Percentiles rank a stretch among this genome's conserved stretches.
Evolutionary conservation across 768 basidiomycete species (phyloP).

Genomic region (Kwoniella dejecticola): DNA sequence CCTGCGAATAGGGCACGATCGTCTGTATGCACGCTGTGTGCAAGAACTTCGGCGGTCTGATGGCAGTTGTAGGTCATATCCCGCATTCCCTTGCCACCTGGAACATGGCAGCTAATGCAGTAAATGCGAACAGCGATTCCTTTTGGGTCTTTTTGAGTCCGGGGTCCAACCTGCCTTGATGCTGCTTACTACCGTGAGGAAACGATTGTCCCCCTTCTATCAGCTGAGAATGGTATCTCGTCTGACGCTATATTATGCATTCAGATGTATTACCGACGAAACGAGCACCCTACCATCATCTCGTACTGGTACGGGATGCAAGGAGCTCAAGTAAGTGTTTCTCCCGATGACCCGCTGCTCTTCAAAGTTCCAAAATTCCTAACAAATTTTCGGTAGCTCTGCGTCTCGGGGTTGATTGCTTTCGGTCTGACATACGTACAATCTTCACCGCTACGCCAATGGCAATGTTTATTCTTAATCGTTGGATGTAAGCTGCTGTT

Average conservation of each 20-base stretch:
- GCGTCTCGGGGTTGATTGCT: slow-evolving; percentile 60
- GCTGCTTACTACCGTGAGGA: slow-evolving; percentile 55
- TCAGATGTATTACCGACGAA: slow-evolving; percentile 63
- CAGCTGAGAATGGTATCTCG: neutral
- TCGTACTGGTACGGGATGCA: slow-evolving; percentile 38
- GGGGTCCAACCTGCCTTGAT: slow-evolving; percentile 37
- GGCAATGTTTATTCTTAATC: slow-evolving; percentile 57
- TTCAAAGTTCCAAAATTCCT: too few relatives aligned
- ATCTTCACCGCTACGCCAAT: slow-evolving; percentile 59
- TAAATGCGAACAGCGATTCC: slow-evolving; percentile 11
- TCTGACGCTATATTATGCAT: too few relatives aligned
- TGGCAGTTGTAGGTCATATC: slow-evolving; percentile 23
- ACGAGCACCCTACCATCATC: slow-evolving; percentile 59
- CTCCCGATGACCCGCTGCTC: neutral
- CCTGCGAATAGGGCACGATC: slow-evolving; percentile 58
- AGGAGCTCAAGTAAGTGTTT: slow-evolving; percentile 28
- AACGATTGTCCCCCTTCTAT: neutral
- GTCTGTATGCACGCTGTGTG: slow-evolving; percentile 62
- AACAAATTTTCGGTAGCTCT: slow-evolving; percentile 16
- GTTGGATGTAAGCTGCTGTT: slow-evolving; percentile 29
- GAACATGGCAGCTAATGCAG: neutral
- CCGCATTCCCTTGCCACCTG: neutral
- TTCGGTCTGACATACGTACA: slow-evolving; percentile 61
- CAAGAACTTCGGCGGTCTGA: slow-evolving; percentile 52
- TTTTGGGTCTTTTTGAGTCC: slow-evolving; percentile 31